These are phyloP conservation scores for Candida cerambycidarum DNA, from an alignment of 805 yeast species.

Conservation along the genomic window DNA sequence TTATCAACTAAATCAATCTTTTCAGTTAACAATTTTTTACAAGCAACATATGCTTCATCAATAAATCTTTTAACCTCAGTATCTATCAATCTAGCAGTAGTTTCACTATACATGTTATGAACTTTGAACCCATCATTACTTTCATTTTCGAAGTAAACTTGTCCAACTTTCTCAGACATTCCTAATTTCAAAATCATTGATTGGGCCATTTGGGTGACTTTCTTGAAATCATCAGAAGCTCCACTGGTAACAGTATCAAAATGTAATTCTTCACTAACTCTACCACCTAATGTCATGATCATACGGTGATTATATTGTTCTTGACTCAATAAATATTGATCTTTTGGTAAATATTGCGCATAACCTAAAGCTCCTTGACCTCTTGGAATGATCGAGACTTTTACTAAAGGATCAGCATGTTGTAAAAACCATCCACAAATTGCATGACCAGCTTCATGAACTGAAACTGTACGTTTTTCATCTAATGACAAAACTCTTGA, in stretches of 20 bases:
- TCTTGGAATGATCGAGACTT: slow-evolving; percentile 92
- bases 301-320: slow-evolving; percentile 79
- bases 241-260: slow-evolving; percentile 88
- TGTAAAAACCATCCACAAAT: slow-evolving; percentile 91
- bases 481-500: slow-evolving; percentile 74
- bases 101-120: slow-evolving; percentile 57
- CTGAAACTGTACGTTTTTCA: slow-evolving; percentile 84
- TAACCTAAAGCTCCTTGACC: slow-evolving; percentile 96
- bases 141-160: slow-evolving; percentile 58
- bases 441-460: slow-evolving; percentile 97
- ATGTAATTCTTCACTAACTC: slow-evolving; percentile 88
- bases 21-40: slow-evolving; percentile 65
- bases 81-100: slow-evolving; percentile 79
- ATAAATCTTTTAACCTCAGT: slow-evolving; percentile 79
- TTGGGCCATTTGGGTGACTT: slow-evolving; percentile 84
- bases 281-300: slow-evolving; percentile 93
- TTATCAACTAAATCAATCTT: slow-evolving; percentile 74
- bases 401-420: slow-evolving; percentile 86
- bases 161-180: slow-evolving; percentile 82
- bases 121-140: slow-evolving; percentile 24
- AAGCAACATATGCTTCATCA: slow-evolving; percentile 68
- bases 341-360: slow-evolving; percentile 92
- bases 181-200: slow-evolving; percentile 88
- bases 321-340: slow-evolving; percentile 72
- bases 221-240: slow-evolving; percentile 89